Percentiles rank a stretch among this genome's conserved stretches.
These are phyloP conservation scores for Camptophora hylomeconis DNA, from an alignment of 2,329 filamentous ascomycete genomes.

Conservation along the genomic window DNA sequence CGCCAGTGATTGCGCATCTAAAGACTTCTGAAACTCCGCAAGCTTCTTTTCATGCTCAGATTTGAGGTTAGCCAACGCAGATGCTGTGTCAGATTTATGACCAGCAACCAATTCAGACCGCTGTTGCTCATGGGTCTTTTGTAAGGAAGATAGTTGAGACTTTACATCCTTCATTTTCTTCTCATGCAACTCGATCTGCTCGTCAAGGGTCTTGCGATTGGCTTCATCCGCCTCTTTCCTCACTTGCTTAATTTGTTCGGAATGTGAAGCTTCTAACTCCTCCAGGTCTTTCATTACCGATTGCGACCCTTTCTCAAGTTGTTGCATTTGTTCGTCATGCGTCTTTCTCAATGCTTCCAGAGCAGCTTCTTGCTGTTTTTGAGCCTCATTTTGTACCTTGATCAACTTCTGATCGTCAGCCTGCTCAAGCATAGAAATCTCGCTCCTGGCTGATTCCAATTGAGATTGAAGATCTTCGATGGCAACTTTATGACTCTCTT, in stretches of 20 bases:
- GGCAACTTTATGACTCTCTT: conserved; percentile 6
- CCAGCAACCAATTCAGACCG: too few relatives aligned
- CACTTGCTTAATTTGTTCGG: too few relatives aligned
- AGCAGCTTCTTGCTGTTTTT: conserved; percentile 5
- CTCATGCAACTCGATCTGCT: too few relatives aligned
- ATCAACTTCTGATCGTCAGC: conserved; percentile 5
- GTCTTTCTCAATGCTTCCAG: conserved; percentile 6
- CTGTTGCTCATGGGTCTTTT: too few relatives aligned
- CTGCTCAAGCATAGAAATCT: conserved; percentile 4
- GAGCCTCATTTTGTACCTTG: neutral
- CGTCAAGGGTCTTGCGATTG: too few relatives aligned
- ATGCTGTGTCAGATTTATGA: conserved; percentile 9
- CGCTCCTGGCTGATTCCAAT: conserved; percentile 6
- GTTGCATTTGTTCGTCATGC: conserved; percentile 8
- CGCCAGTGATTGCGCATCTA: neutral
- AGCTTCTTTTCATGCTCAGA: conserved; percentile 1
- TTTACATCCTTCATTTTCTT: too few relatives aligned
- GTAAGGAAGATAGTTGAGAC: too few relatives aligned
- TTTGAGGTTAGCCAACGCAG: conserved; percentile 1
- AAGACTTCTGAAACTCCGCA: conserved; percentile 3
- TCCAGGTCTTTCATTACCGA: conserved; percentile 6
- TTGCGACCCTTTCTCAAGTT: conserved; percentile 4
- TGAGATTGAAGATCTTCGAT: conserved; percentile 12
- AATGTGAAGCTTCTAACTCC: too few relatives aligned
- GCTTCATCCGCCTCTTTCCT: too few relatives aligned